A percentile compares a stretch with the other conserved stretches of the same genome.
phyloP scores from a whole-genome alignment of 306 rosid genomes.

The Arachis hypogaea region DNA sequence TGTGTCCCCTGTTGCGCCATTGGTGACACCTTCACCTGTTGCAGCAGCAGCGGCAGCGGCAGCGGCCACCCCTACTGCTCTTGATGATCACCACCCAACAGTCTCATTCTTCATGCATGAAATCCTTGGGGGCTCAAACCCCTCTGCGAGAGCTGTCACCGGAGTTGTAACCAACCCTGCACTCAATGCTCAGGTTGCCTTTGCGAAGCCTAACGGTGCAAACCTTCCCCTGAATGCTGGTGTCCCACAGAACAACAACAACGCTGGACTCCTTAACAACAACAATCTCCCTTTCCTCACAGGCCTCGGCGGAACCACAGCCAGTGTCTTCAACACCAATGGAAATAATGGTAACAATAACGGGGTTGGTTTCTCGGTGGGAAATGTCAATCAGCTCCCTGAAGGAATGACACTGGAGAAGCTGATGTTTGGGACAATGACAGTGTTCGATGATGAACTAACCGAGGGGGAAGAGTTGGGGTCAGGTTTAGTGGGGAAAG shows the following conservation, averaged over 20 bases:
- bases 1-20: constrained; percentile 39
- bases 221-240: constrained; percentile 60
- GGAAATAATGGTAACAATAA: constrained; percentile 51
- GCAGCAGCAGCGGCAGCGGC: constrained; percentile 34
- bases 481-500: constrained; percentile 61
- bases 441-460: constrained; percentile 70
- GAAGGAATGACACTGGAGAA: constrained; percentile 63
- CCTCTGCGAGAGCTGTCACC: constrained; percentile 73
- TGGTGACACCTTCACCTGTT: constrained; percentile 16
- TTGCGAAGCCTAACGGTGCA: constrained; percentile 90
- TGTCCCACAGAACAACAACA: constrained; percentile 67
- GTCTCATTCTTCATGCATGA: constrained; percentile 80
- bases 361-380: constrained; percentile 47
- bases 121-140: constrained; percentile 79
- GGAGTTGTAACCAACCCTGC: constrained; percentile 79
- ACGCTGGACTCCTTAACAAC: constrained; percentile 68
- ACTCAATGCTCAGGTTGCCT: constrained; percentile 76
- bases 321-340: constrained; percentile 56
- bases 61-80: constrained; percentile 13
- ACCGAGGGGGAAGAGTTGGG: constrained; percentile 70
- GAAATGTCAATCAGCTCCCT: constrained; percentile 56
- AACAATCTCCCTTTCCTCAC: constrained; percentile 88
- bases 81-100: constrained; percentile 36
- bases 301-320: constrained; percentile 66
- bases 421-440: constrained; percentile 72